Percentiles rank a stretch among this genome's conserved stretches.
phyloP scores from a whole-genome alignment of 83 land plant species.

The Thuja plicata region DNA sequence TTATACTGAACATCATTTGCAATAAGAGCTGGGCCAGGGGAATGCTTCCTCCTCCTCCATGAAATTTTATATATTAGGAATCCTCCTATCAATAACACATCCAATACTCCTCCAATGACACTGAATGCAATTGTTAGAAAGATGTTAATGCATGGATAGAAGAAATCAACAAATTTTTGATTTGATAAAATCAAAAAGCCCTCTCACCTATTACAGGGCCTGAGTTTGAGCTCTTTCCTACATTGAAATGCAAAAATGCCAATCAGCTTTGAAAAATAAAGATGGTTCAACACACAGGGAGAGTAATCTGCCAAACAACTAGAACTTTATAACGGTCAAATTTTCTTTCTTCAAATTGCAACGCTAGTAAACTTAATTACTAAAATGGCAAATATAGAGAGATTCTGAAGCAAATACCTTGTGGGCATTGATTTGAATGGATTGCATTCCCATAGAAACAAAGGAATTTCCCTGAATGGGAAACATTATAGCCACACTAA shows the following conservation, averaged over 20 bases:
- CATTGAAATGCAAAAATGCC: neutral
- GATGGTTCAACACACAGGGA: neutral
- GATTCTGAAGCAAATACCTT: neutral
- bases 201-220: neutral
- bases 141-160: neutral
- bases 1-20: neutral
- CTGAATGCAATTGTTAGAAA: neutral
- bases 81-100: neutral
- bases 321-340: neutral
- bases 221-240: neutral
- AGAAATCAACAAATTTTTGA: neutral
- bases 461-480: neutral
- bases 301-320: neutral
- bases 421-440: neutral
- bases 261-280: neutral
- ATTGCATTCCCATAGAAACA: neutral
- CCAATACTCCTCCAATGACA: neutral
- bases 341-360: neutral
- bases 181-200: neutral
- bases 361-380: neutral
- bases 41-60: neutral
- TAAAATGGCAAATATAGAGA: neutral
- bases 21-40: neutral
- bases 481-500: neutral
- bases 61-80: neutral